Percentiles rank a stretch among this genome's conserved stretches.
Conservation (phyloP, 108 stramenopile genomes). For the Parmales sp. region DNA sequence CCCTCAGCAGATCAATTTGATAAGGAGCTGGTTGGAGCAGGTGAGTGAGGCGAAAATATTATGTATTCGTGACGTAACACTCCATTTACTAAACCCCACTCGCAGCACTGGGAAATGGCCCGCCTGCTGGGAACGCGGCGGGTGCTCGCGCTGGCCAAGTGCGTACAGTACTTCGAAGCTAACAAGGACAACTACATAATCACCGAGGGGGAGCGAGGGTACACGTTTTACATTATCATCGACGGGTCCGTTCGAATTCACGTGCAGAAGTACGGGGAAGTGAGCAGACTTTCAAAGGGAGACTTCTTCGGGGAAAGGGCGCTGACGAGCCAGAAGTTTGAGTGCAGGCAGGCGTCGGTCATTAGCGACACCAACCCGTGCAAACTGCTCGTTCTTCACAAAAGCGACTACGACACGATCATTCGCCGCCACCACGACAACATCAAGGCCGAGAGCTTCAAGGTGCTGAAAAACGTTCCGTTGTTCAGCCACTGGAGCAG, state of each 20-base stretch:
- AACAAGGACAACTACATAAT: not conserved
- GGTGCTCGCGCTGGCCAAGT: not conserved
- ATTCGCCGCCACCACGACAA: not conserved
- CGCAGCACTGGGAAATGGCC: not conserved
- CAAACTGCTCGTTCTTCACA: not conserved
- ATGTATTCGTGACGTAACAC: too few species aligned
- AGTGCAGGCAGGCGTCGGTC: not conserved
- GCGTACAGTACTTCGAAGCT: not conserved
- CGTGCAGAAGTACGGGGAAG: not conserved
- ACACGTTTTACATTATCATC: not conserved
- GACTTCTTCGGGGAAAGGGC: not conserved
- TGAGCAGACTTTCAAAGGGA: not conserved
- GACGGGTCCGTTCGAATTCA: not conserved
- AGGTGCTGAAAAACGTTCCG: not conserved
- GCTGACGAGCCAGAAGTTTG: not conserved
- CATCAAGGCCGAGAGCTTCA: not conserved
- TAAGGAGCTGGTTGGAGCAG: not conserved
- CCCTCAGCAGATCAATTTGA: not conserved
- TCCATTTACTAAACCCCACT: too few species aligned
- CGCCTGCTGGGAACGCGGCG: not conserved
- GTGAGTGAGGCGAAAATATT: too few species aligned
- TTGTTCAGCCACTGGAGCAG: not conserved
- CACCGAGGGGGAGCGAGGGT: not conserved
- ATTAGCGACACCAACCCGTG: not conserved
- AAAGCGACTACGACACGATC: not conserved